Evolutionary conservation across 352 stramenopile genomes (phyloP).

Genomic region (Lagenidium sp.): DNA sequence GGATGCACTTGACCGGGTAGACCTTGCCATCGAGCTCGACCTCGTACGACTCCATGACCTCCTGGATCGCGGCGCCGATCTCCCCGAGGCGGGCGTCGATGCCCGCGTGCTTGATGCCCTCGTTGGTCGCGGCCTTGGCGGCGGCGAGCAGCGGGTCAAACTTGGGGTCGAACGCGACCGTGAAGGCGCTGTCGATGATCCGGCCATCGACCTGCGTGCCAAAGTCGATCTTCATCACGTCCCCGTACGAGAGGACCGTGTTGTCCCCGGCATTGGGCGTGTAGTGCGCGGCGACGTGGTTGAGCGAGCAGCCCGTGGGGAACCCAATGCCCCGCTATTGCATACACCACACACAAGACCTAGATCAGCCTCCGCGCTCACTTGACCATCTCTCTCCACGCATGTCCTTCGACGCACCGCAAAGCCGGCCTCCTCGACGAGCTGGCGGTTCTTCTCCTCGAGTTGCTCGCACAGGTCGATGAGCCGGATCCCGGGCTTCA

Average conservation of each 20-base stretch:
- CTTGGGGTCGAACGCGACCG: conserved; percentile 89
- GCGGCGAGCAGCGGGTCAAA: conserved; percentile 88
- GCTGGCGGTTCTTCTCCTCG: conserved; percentile 95
- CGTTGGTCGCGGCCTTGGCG: conserved; percentile 87
- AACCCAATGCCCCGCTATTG: conserved; percentile 90
- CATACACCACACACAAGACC: background rate
- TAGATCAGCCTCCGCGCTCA: background rate
- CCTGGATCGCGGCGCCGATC: conserved; percentile 93
- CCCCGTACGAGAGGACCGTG: conserved; percentile 85
- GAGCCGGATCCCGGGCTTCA: conserved; percentile 95
- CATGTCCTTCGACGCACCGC: conserved; percentile 27
- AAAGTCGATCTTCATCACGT: conserved; percentile 98
- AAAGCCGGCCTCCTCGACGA: conserved; percentile 92
- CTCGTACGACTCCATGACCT: conserved; percentile 98
- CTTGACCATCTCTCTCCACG: too few species aligned
- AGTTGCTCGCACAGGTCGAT: conserved; percentile 94
- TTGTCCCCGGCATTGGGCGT: conserved; percentile 92
- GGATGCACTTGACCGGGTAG: conserved; percentile 93
- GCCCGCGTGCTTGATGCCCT: conserved; percentile 82
- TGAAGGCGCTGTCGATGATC: conserved; percentile 97
- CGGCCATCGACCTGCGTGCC: conserved; percentile 93
- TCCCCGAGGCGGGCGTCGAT: conserved; percentile 94
- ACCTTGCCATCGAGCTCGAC: conserved; percentile 94
- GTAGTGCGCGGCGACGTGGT: conserved; percentile 95
- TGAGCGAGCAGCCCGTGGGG: conserved; percentile 91